Evolutionary conservation across 345 rosid species (phyloP).

Genomic region (Orychophragmus violaceus): DNA sequence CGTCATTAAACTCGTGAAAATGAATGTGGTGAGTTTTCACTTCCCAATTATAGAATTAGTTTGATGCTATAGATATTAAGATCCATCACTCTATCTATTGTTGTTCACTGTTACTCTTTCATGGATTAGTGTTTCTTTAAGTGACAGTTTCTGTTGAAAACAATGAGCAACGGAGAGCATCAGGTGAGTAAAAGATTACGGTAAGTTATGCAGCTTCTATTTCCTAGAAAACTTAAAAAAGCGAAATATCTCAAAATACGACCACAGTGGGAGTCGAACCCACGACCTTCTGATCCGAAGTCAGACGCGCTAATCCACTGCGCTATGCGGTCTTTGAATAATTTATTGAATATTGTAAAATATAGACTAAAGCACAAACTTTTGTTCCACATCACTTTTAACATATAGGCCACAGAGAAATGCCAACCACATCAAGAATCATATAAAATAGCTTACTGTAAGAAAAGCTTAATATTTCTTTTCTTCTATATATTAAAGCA

Average conservation of each 20-base stretch:
- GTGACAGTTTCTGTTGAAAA: not conserved
- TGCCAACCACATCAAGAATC: too few species aligned
- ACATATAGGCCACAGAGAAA: not conserved
- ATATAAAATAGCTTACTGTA: too few species aligned
- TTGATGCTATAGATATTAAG: too few species aligned
- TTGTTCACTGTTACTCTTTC: too few species aligned
- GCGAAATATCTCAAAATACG: not conserved
- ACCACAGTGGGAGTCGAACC: constrained; percentile 70
- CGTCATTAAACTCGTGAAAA: too few species aligned
- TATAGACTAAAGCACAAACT: too few species aligned
- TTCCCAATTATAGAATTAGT: too few species aligned
- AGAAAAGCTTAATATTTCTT: too few species aligned
- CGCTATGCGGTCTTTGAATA: constrained; percentile 64
- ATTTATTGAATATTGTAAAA: accelerated
- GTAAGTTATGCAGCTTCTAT: not conserved
- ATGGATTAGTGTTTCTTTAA: not conserved
- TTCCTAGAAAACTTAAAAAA: not conserved
- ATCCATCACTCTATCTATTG: too few species aligned
- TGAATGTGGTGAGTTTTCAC: too few species aligned
- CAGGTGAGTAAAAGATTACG: not conserved
- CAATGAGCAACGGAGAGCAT: not conserved
- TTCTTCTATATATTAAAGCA: too few species aligned
- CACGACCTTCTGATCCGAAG: constrained; percentile 99
- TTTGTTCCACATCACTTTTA: not conserved
- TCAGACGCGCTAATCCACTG: constrained; percentile 99